phyloP scores from a whole-genome alignment of 148 eudicot species.

The Heliosperma pusillum region DNA sequence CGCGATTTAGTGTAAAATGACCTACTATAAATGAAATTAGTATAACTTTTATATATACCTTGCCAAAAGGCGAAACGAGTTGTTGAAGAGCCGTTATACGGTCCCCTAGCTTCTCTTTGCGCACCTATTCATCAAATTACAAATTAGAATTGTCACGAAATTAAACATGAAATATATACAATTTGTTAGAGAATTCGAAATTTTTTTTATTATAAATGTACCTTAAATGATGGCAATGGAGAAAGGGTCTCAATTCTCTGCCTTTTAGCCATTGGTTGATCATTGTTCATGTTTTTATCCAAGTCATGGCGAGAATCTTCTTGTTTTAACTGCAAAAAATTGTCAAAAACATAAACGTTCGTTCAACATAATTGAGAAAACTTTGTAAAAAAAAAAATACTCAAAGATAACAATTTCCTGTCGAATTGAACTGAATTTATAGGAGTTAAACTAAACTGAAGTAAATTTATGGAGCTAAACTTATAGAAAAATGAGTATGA shows the following conservation, averaged over 20 bases:
- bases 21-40: not conserved
- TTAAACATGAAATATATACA: not conserved
- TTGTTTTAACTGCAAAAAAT: slow-evolving; percentile 24
- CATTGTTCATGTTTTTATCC: slow-evolving; percentile 33
- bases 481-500: no score
- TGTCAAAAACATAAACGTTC: not conserved
- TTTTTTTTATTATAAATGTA: slow-evolving; percentile 16
- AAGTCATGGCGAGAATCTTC: slow-evolving; percentile 33
- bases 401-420: no score
- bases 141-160: not conserved
- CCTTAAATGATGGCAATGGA: slow-evolving; percentile 83
- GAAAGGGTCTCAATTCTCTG: slow-evolving; percentile 70
- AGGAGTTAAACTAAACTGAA: no score
- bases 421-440: no score
- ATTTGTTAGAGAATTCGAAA: not conserved
- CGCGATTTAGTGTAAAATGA: no score
- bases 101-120: slow-evolving; percentile 96
- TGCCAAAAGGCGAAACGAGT: slow-evolving; percentile 91
- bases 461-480: no score
- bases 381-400: no score
- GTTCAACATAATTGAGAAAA: not conserved
- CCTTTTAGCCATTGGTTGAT: slow-evolving; percentile 55
- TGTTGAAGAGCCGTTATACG: slow-evolving; percentile 89
- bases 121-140: slow-evolving; percentile 40
- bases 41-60: slow-evolving; percentile 43